Percentiles rank a stretch among this genome's conserved stretches.
phyloP scores from a whole-genome alignment of 2,329 filamentous ascomycete species.

The Blastomyces silverae region DNA sequence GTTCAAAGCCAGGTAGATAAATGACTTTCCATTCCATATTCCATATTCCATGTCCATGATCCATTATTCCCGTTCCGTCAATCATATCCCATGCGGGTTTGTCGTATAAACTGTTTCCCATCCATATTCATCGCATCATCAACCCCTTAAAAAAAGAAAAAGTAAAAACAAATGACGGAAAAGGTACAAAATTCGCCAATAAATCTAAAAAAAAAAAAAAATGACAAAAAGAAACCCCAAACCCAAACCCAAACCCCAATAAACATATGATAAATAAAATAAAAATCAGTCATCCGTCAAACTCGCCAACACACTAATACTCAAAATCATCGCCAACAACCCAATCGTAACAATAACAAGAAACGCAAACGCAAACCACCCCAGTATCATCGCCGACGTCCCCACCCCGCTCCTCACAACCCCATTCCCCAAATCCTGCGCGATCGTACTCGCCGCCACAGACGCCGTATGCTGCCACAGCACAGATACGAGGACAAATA shows the following conservation, averaged over 20 bases:
- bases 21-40: too few relatives aligned
- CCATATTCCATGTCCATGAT: too few relatives aligned
- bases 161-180: too few relatives aligned
- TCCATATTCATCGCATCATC: neutral
- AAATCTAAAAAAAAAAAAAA: neutral
- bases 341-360: slow-evolving; percentile 95
- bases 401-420: slow-evolving; percentile 80
- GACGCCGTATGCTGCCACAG: slow-evolving; percentile 75
- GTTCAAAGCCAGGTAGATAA: too few relatives aligned
- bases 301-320: slow-evolving; percentile 70
- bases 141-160: neutral
- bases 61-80: too few relatives aligned
- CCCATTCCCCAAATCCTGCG: slow-evolving; percentile 86
- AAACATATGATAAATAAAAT: neutral
- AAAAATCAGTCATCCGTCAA: slow-evolving; percentile 39
- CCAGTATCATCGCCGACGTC: slow-evolving; percentile 91
- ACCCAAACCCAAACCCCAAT: slow-evolving; percentile 1
- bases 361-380: slow-evolving; percentile 93
- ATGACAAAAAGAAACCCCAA: neutral
- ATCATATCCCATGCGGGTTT: too few relatives aligned
- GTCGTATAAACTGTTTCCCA: neutral
- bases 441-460: slow-evolving; percentile 87
- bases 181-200: too few relatives aligned
- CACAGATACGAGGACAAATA: slow-evolving; percentile 60
- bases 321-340: slow-evolving; percentile 90